Evolutionary conservation across 2,329 filamentous ascomycete genomes (phyloP).

Genomic region (Colletotrichum cordylinicola): DNA sequence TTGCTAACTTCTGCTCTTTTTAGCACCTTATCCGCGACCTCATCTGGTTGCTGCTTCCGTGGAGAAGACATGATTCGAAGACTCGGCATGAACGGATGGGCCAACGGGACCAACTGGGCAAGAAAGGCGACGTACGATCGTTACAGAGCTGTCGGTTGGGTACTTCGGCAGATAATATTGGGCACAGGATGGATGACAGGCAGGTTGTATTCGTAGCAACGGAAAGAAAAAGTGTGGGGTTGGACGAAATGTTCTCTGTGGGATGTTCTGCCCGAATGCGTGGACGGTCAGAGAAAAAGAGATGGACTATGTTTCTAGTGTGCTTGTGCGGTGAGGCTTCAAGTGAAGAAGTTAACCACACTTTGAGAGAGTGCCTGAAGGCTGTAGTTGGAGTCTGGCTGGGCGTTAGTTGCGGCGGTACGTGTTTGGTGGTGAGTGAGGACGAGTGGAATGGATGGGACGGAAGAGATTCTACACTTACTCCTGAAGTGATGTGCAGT

Average conservation of each 20-base stretch:
- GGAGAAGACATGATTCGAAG: conserved; percentile 60
- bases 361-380: not conserved
- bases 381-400: not conserved
- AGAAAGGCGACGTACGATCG: not conserved
- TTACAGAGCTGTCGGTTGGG: not conserved
- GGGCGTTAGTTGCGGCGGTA: not conserved
- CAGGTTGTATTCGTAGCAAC: not conserved
- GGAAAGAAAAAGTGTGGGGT: not conserved
- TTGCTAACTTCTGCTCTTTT: conserved; percentile 78
- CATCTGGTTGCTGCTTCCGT: conserved; percentile 68
- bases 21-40: conserved; percentile 71
- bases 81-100: not conserved
- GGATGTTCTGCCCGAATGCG: not conserved
- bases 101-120: not conserved
- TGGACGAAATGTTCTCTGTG: not conserved
- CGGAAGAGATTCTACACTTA: not conserved
- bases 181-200: not conserved
- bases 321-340: not conserved
- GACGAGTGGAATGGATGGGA: not conserved
- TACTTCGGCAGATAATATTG: not conserved
- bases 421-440: not conserved
- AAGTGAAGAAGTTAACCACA: not conserved
- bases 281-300: not conserved
- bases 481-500: not conserved
- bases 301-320: not conserved